phyloP scores from a whole-genome alignment of 73 alveolate species.

The Tetrahymena borealis region DNA sequence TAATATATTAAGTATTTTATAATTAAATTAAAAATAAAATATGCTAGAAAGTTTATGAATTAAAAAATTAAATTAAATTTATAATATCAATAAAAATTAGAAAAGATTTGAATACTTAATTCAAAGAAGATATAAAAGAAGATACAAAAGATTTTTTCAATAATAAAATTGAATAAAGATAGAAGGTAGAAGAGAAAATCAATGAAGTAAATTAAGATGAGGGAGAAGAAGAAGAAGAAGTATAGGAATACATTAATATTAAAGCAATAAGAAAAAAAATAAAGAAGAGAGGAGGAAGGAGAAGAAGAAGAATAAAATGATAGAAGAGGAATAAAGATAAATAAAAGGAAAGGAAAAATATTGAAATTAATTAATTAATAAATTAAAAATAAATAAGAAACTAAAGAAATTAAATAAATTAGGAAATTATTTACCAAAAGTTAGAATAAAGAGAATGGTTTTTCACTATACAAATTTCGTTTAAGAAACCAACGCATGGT shows the following conservation, averaged over 20 bases:
- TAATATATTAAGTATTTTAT: too few relatives aligned
- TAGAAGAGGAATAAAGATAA: background rate
- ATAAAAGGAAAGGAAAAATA: background rate
- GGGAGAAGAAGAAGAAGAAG: background rate
- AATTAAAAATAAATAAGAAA: background rate
- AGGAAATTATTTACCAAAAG: background rate
- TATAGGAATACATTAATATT: background rate
- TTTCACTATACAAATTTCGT: conserved; percentile 45
- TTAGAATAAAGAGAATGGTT: conserved; percentile 25
- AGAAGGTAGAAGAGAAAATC: background rate
- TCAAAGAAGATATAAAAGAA: background rate
- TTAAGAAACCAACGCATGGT: conserved; percentile 53
- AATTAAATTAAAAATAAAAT: too few relatives aligned
- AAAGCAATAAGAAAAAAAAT: background rate
- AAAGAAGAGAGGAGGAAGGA: background rate
- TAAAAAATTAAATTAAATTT: too few relatives aligned
- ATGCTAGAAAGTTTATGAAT: too few relatives aligned
- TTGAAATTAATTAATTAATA: background rate
- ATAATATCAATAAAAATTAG: too few relatives aligned
- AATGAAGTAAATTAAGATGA: background rate
- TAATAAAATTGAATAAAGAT: background rate
- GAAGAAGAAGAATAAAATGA: background rate
- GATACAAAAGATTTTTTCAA: background rate
- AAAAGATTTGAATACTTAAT: too few relatives aligned
- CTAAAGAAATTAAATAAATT: background rate